Base-by-base conservation (phyloP, 139 green algal genomes). In the Nannochloris sp. region DNA sequence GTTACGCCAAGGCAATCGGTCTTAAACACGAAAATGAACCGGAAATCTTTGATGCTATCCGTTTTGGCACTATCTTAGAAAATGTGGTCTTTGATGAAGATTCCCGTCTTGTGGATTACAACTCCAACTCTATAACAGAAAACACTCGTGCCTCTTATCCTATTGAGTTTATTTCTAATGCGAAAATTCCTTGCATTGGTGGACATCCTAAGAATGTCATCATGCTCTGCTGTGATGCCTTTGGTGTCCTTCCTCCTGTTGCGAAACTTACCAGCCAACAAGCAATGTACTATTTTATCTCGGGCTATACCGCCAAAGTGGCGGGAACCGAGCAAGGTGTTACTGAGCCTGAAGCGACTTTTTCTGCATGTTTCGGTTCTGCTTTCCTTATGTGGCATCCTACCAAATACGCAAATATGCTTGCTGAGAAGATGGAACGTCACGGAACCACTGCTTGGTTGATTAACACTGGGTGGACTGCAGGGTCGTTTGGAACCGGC, bases 231-330 rank as follows among this genome's bases (percentile, higher is more conserved):
- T 93, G 87, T 72, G 89, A 96, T 71, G 91, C 91, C 4, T 97
- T 97, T 76, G 93, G 92, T 25, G 91, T 97, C 65, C 82, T 97
- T 71, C 91, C 91, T 0, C 91, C 91, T 13, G 85, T 97, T 23
- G 74, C 68, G 48, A 81, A 79, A 51, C 84, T 97, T 19, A 93
- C 78, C 19, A 71, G 67, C 30, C 85, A 90, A 68, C 92, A 98
- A 75, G 92, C 91, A 31, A 97, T 98, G 92, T 98, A 97, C 74
- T 89, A 96, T 67, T 98, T 97, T 72, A 87, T 98, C 58, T 86
- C 64, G 8, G 93, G 92, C 14, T 98, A 98, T 86, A 98, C 92
- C 3, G 85, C 90, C 57, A 97, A 97, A 83, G 92, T 93, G 47
- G 92, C 92, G 12, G 92, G 92, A 63, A 98, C 92, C 3, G 92